Base-by-base conservation (phyloP, 2,329 filamentous ascomycete genomes). In the Trichoderma asperellum region DNA sequence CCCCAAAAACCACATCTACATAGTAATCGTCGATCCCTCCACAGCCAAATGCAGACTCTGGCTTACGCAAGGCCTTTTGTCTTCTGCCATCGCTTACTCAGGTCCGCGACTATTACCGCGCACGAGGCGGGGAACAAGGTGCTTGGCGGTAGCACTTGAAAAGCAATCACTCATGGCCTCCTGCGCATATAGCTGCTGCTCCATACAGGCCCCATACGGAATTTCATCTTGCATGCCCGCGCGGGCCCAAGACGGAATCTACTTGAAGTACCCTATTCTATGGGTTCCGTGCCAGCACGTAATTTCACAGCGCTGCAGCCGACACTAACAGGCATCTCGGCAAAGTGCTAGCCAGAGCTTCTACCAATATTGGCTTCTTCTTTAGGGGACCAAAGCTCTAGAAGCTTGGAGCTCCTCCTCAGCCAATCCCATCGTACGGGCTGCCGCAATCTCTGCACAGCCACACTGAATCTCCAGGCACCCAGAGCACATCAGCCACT, bases 401-500 rank as follows among this genome's bases (percentile, higher is more conserved):
- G 4, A n/a, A 21, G 47, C 47, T 49, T 49, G 5, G 18, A 49
- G n/a, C 43, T 47, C 8, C 49, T 55, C 18, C 6, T 24, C 24
- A 27, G 27, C 52, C 52, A 27, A 55, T 27, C 34, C 34, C 34
- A 58, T 52, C 53, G n/a, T 12, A 58, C n/a, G 21, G 32, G 52
- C 16, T 32, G 43, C 32, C 43, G 11, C 4, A 24, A 18, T 40
- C 21, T 18, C 29, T 32, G 68, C 68, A 69, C 68, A 66, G 68
- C 61, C 68, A 69, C 61, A 52, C 2, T 12, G 18, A 7, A 8
- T 8, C 12, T 47, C 27, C 21, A 43, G 29, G 34, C 52, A 55
- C 11, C 49, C 32, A 43, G 18, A 43, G 18, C 37, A 40, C 66
- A 35, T 37, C 29, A 62, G 66, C 66, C 66, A 66, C 68, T 18